Base-by-base conservation (phyloP, 2,329 filamentous ascomycete genomes). In the Blastomyces percursus region DNA sequence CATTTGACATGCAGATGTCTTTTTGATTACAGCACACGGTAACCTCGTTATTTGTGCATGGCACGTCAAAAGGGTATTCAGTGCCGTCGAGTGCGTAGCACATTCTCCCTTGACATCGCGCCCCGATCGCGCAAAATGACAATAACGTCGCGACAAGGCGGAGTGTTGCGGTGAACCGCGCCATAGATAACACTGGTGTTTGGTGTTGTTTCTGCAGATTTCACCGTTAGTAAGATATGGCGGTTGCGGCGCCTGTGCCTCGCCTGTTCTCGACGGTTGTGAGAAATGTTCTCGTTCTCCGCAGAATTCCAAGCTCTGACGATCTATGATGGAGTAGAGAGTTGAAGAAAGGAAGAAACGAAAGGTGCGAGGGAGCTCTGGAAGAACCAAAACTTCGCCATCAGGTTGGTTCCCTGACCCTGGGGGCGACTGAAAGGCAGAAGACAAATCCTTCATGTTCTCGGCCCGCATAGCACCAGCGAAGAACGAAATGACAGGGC, bases 1-100 rank as follows among this genome's bases (percentile, higher is more conserved):
- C 70, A 61, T 73, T 74, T 16, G 68, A 67, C 32, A 72, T 62
- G 55, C 72, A 74, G 57, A 73, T 65, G 21, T 66, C 65, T 9
- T 51, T 62, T 3, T 35, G 46, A 2, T 67, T 66, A 48, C 71
- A 74, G 63, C 71, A 74, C 2, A 64, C 64, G 9, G 70, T 69
- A 62, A 66, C 61, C 11, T 66, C 63, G 19, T 67, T 65, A 9
- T 66, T 65, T 11, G 69, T 67, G 61, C 71, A 74, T 16, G 72
- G 71, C 1, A 68, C 66, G 51, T 67, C 67, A 7, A 44, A 27
- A 0, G 40, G 14, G 5, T 70, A 69, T 3, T 52, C 14, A 2
- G 62, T 60, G 16, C 68, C 66, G n/a, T 70, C 62, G 2, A 71
- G 71, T 14, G 66, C 73, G 59, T 72, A 74, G 56, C 72, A 73